Evolutionary conservation across 345 rosid genomes (phyloP).

Genomic region (Populus euphratica): DNA sequence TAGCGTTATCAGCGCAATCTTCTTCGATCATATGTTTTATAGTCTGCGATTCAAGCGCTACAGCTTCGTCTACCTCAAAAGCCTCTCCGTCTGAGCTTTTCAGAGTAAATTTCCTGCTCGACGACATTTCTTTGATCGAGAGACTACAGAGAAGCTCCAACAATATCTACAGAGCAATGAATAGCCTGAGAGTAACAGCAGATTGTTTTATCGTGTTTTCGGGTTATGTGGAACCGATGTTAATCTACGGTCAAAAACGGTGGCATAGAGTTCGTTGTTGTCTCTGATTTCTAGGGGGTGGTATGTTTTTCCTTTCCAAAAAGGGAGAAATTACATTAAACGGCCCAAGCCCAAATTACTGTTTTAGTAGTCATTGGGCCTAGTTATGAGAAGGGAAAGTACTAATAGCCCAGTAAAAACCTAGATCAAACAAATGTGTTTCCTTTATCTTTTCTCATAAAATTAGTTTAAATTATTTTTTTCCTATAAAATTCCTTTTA

Average conservation of each 20-base stretch:
- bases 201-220: not conserved
- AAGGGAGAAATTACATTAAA: no score
- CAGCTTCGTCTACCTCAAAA: conserved; percentile 21
- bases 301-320: not conserved
- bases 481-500: no score
- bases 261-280: not conserved
- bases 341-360: not conserved
- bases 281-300: not conserved
- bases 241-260: not conserved
- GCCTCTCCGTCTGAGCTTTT: conserved; percentile 15
- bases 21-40: conserved; percentile 18
- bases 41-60: conserved; percentile 19
- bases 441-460: no score
- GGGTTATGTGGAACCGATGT: not conserved
- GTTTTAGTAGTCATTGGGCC: no score
- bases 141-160: not conserved
- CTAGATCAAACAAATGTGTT: no score
- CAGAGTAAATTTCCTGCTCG: conserved; percentile 2
- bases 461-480: no score
- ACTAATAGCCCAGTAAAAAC: no score
- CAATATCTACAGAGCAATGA: not conserved
- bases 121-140: not conserved
- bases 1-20: conserved; percentile 15
- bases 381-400: no score
- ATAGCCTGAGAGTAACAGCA: not conserved